phyloP scores from a whole-genome alignment of 768 basidiomycete species.

The Termitomyces sp. region DNA sequence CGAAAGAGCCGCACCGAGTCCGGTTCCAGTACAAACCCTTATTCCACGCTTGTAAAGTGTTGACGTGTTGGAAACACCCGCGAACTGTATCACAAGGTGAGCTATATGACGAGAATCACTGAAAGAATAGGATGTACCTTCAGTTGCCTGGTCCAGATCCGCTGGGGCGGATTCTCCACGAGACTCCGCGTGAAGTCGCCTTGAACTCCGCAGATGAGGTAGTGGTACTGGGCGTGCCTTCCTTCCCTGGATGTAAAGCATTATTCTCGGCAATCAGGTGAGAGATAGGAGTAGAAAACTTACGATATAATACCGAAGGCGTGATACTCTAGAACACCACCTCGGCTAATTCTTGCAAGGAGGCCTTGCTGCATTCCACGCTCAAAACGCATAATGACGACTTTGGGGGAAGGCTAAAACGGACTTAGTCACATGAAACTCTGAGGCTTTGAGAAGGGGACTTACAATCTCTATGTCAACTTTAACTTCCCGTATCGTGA shows the following conservation, averaged over 20 bases:
- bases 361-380: conserved; percentile 87
- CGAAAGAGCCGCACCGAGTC: conserved; percentile 77
- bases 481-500: conserved; percentile 70
- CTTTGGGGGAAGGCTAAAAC: conserved; percentile 72
- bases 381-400: conserved; percentile 74
- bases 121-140: conserved; percentile 46
- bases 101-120: not conserved
- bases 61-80: conserved; percentile 80
- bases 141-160: conserved; percentile 76
- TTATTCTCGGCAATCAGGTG: not conserved
- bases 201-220: conserved; percentile 83
- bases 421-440: conserved; percentile 4
- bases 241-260: conserved; percentile 52
- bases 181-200: conserved; percentile 78
- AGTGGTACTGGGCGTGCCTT: conserved; percentile 68
- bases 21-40: conserved; percentile 83
- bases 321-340: conserved; percentile 77
- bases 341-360: conserved; percentile 74
- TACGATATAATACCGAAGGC: conserved; percentile 84
- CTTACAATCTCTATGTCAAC: conserved; percentile 76
- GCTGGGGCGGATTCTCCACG: conserved; percentile 66
- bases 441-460: conserved; percentile 6
- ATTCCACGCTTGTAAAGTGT: conserved; percentile 76
- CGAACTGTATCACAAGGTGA: conserved; percentile 44
- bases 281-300: conserved; percentile 20